Percentiles rank a stretch among this genome's conserved stretches.
These are phyloP conservation scores for Ogataea hybrid DNA, from an alignment of 1,139 yeast genomes.

Conservation along the genomic window DNA sequence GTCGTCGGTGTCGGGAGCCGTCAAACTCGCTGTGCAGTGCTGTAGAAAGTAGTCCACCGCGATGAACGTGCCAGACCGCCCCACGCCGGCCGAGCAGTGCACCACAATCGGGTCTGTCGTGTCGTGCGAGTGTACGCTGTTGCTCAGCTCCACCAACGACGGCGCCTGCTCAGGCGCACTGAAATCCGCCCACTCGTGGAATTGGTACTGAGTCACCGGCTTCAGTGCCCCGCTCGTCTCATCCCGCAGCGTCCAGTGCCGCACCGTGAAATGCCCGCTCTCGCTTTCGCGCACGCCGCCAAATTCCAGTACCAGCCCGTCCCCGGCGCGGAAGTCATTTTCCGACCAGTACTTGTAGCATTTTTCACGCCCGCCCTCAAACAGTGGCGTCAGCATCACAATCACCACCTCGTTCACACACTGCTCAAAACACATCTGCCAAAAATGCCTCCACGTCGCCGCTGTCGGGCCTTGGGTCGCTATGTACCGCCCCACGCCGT, in stretches of 20 bases:
- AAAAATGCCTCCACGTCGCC: slow-evolving; percentile 65
- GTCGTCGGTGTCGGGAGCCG: slow-evolving; percentile 3
- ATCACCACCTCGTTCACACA: slow-evolving; percentile 48
- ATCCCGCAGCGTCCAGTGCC: slow-evolving; percentile 35
- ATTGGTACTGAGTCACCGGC: slow-evolving; percentile 40
- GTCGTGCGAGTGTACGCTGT: slow-evolving; percentile 30
- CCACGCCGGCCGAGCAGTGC: slow-evolving; percentile 87
- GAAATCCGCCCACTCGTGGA: slow-evolving; percentile 47
- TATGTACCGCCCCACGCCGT: slow-evolving; percentile 37
- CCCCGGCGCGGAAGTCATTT: slow-evolving; percentile 13
- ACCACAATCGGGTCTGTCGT: slow-evolving; percentile 44
- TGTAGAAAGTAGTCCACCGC: slow-evolving; percentile 58
- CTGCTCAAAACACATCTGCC: slow-evolving; percentile 73
- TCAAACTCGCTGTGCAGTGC: slow-evolving; percentile 24
- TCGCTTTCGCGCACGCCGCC: slow-evolving; percentile 7
- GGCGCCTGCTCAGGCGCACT: slow-evolving; percentile 40
- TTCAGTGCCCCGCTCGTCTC: slow-evolving; percentile 35
- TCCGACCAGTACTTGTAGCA: slow-evolving; percentile 79
- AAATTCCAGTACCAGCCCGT: slow-evolving; percentile 12
- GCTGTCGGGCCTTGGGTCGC: slow-evolving; percentile 74
- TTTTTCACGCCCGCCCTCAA: slow-evolving; percentile 57
- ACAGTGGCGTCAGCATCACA: slow-evolving; percentile 85
- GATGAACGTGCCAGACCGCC: slow-evolving; percentile 78
- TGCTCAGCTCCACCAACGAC: slow-evolving; percentile 39
- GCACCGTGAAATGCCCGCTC: slow-evolving; percentile 18